Percentiles rank a stretch among this genome's conserved stretches.
Conservation (phyloP, 768 basidiomycete genomes). For the Psilocybe cubensis region DNA sequence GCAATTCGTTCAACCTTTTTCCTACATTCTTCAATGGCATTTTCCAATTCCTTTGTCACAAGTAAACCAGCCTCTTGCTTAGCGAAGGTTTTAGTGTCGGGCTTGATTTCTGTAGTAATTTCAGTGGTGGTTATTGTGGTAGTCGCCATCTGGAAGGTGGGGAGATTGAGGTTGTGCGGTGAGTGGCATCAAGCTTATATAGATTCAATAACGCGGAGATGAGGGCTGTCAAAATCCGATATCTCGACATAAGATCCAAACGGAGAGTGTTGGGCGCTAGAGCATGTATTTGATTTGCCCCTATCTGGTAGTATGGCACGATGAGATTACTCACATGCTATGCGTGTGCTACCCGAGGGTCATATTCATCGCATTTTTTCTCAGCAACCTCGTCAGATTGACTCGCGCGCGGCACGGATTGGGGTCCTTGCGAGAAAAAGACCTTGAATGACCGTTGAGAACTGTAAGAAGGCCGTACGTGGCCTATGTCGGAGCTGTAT, state of each 20-base stretch:
- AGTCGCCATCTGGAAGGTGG: neutral
- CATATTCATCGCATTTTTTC: no score
- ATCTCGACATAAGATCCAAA: neutral
- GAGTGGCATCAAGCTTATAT: neutral
- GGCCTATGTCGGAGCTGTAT: neutral
- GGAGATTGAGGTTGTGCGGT: neutral
- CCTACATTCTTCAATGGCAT: constrained; percentile 50
- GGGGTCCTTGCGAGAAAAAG: no score
- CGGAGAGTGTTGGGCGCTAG: neutral
- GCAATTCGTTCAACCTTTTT: constrained; percentile 48
- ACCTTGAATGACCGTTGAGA: no score
- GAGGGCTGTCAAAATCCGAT: neutral
- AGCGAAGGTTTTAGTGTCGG: constrained; percentile 5
- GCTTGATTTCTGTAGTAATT: neutral
- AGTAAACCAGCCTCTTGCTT: constrained; percentile 48
- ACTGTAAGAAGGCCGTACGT: no score
- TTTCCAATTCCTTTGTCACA: constrained; percentile 52
- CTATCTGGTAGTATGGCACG: neutral
- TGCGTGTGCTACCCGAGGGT: no score
- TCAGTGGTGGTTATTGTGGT: constrained; percentile 1
- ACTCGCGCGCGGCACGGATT: neutral
- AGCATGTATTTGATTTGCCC: neutral
- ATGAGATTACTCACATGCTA: no score
- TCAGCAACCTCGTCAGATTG: no score
- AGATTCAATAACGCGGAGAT: neutral